Evolutionary conservation across 495 filamentous ascomycete genomes (phyloP), one percentile per base, ranked within the genome.

Genomic region (Penicillium desertorum): DNA sequence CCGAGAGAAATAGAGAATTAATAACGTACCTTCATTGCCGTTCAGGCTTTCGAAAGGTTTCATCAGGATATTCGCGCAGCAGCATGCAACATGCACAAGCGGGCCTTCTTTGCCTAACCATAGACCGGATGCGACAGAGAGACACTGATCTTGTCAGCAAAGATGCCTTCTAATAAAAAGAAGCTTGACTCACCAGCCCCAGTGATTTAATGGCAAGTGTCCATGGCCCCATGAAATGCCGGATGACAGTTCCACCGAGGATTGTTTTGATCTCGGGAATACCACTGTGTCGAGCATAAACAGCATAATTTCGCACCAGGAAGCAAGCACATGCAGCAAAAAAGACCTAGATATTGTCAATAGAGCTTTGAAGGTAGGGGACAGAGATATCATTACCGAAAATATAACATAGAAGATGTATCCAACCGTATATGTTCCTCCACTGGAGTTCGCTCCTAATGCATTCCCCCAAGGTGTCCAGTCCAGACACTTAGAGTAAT

Each of bases 41-140:
- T 89, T 89, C 29, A 98, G 84, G 62, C 81, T 88, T 5, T 84
- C 79, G 58, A 96, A 97, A 45, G 91, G 74, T 68, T 94, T 96
- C 86, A 96, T 96, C 56, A 98, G 89, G 6, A 98, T 76, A 68
- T 95, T 98, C 27, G 95, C 93, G 68, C 91, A 97, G 69, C 94
- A 98, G 71, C 94, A 98, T 53, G 95, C 93, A 41, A 98, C 95
- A 72, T 98, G 94, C 1, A 98, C 95, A 34, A 98, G 77, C 9
- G 94, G 94, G 5, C 94, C 94, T 79, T 98, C 94, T 69, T 98
- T 98, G 19, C 94, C 94, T n/a, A 98, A 73, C 94, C 94, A 98
- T 74, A 98, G 82, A 14, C 94, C 95, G 19, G 94, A 98, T 60
- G 91, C 91, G 60, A 97, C 95, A 25, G 94, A 87, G 42, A 98